These are phyloP conservation scores for Clathrospora elynae DNA, from an alignment of 2,329 filamentous ascomycete species.

Conservation along the genomic window DNA sequence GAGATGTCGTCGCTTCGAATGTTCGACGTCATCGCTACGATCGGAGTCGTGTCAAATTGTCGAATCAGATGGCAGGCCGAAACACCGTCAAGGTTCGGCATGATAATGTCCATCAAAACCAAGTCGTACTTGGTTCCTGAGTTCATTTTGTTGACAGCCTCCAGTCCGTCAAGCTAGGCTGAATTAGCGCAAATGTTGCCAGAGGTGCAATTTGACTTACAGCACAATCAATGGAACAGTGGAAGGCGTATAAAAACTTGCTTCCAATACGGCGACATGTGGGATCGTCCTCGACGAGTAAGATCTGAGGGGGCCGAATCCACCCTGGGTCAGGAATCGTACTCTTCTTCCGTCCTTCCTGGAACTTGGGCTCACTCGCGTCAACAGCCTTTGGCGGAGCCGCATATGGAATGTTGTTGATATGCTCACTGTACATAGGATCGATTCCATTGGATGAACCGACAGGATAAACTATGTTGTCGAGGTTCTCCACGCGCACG, in stretches of 20 bases:
- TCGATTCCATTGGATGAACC: slow-evolving; percentile 91
- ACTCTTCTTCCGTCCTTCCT: slow-evolving; percentile 65
- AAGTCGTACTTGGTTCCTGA: slow-evolving; percentile 67
- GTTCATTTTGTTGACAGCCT: slow-evolving; percentile 87
- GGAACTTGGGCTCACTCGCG: slow-evolving; percentile 53
- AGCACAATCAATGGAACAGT: slow-evolving; percentile 66
- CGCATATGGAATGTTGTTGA: slow-evolving; percentile 89
- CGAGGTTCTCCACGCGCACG: slow-evolving; percentile 63
- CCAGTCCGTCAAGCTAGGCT: slow-evolving; percentile 76
- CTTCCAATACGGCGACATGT: slow-evolving; percentile 70
- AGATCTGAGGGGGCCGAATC: slow-evolving; percentile 73
- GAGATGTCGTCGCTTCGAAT: slow-evolving; percentile 96
- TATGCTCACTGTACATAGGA: slow-evolving; percentile 91
- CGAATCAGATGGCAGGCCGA: slow-evolving; percentile 93
- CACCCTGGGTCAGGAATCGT: slow-evolving; percentile 66
- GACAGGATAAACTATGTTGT: slow-evolving; percentile 84
- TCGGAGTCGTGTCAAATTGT: slow-evolving; percentile 82
- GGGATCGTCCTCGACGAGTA: slow-evolving; percentile 84
- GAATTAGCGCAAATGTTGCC: slow-evolving; percentile 31
- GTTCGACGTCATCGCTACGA: slow-evolving; percentile 98
- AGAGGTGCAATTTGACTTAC: slow-evolving; percentile 51
- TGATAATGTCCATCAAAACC: slow-evolving; percentile 72
- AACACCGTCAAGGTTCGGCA: slow-evolving; percentile 94
- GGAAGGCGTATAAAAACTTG: slow-evolving; percentile 69
- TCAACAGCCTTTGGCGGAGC: slow-evolving; percentile 69